Conservation (phyloP, 2,329 filamentous ascomycete genomes). For the Colletotrichum ledebouriae region DNA sequence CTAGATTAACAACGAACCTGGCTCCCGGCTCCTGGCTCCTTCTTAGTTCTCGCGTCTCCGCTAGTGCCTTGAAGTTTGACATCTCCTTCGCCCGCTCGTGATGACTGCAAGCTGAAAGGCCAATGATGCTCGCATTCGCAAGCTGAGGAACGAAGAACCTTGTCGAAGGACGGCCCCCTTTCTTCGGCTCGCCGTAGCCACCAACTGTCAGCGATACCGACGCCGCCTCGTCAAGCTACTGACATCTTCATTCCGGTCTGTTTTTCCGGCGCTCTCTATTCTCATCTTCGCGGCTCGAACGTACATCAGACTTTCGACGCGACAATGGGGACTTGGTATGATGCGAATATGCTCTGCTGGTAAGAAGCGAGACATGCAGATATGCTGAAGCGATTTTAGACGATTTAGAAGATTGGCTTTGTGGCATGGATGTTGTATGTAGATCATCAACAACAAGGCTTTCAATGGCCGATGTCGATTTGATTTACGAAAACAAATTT, state of each 20-base stretch:
- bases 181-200: background rate
- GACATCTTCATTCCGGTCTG: too few relatives aligned
- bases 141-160: conserved; percentile 9
- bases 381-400: conserved; percentile 42
- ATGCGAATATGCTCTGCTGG: background rate
- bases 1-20: conserved; percentile 16
- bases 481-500: conserved; percentile 9
- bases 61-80: conserved; percentile 3
- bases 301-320: conserved; percentile 46
- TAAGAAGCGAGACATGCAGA: background rate
- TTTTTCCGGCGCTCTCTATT: conserved; percentile 44
- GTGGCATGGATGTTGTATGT: conserved; percentile 46
- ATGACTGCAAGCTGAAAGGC: conserved; percentile 3
- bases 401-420: conserved; percentile 49
- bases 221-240: too few relatives aligned
- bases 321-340: conserved; percentile 48
- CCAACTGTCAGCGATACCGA: conserved; percentile 45
- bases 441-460: background rate
- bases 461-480: background rate
- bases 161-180: conserved; percentile 3
- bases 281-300: conserved; percentile 47
- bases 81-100: conserved; percentile 26
- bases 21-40: conserved; percentile 1
- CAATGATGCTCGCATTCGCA: conserved; percentile 8
- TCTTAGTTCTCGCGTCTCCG: conserved; percentile 9